A percentile compares a stretch with the other conserved stretches of the same genome.
These are phyloP conservation scores for Vanderwaltozyma tropicalis DNA, from an alignment of 805 yeast genomes.

Conservation along the genomic window DNA sequence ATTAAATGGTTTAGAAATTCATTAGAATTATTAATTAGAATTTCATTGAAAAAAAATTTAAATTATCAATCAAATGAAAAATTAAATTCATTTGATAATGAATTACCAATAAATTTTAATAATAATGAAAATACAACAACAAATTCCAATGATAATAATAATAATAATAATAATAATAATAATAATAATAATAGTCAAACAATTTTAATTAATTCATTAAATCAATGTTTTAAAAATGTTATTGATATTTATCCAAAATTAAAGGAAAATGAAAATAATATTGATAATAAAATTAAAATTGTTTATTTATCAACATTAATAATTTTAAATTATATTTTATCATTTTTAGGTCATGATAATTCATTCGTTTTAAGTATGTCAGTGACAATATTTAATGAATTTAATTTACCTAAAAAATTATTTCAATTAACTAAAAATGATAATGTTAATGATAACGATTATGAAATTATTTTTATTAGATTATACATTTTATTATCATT, in stretches of 20 bases:
- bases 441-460: constrained; percentile 10
- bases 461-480: constrained; percentile 31
- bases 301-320: constrained; percentile 33
- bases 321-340: constrained; percentile 43
- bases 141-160: constrained; percentile 1
- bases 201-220: constrained; percentile 6
- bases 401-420: constrained; percentile 37
- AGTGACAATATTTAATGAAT: constrained; percentile 47
- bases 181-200: not conserved
- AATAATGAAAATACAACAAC: not conserved
- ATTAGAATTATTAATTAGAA: constrained; percentile 22
- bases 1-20: constrained; percentile 27
- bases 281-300: constrained; percentile 24
- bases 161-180: constrained; percentile 2
- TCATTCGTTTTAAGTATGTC: constrained; percentile 48
- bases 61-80: constrained; percentile 3
- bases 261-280: constrained; percentile 19
- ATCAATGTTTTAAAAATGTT: constrained; percentile 25
- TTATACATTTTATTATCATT: constrained; percentile 39
- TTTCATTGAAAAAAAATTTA: constrained; percentile 14
- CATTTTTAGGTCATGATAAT: constrained; percentile 50
- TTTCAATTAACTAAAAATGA: not conserved
- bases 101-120: not conserved
- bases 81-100: constrained; percentile 2
- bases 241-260: constrained; percentile 26